Base-by-base conservation (phyloP, 2,329 filamentous ascomycete genomes). In the Phyllosticta citriasiana region DNA sequence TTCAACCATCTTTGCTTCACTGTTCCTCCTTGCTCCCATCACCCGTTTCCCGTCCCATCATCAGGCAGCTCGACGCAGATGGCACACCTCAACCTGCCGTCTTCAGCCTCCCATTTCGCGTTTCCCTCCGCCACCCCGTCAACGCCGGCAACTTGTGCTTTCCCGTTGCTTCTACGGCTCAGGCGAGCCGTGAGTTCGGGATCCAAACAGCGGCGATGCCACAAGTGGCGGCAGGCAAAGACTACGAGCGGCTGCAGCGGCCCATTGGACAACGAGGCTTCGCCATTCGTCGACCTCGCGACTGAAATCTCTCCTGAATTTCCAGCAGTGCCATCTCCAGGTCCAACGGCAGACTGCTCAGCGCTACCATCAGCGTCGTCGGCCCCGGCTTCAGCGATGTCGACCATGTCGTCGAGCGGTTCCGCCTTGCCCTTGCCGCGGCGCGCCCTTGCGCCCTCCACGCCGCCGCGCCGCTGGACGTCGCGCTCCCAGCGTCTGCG, bases 361-460 rank as follows among this genome's bases (percentile, higher is more conserved):
- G 64, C 68, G 63, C n/a, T 47, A 3, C 78, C 67, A 78, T 81
- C 68, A 80, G 82, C 60, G 62, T 73, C 72, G 62, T 68, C 64
- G 66, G 69, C 68, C 62, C 67, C 57, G n/a, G 64, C 70, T 62
- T 65, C 68, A 63, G 65, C 73, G 63, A 47, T 69, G 56, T 66
- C 70, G 64, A 63, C 69, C 64, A 63, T 70, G 65, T 72, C 71
- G 68, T 71, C 71, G 12, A 57, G 67, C 62, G 64, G 70, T 70
- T 69, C 65, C 67, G 70, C 68, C 62, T 68, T 57, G 12, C 80
- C 81, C 72, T 85, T 87, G 2, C 82, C 82, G 63, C 84, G 83
- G 30, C 70, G 76, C 69, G 68, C 68, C 62, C 71, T 72, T 53
- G 65, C 74, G 62, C 68, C 71, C 63, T 66, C 74, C 61, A 62